Base-by-base conservation (phyloP, 768 basidiomycete species). In the Rhodotorula paludigena region DNA sequence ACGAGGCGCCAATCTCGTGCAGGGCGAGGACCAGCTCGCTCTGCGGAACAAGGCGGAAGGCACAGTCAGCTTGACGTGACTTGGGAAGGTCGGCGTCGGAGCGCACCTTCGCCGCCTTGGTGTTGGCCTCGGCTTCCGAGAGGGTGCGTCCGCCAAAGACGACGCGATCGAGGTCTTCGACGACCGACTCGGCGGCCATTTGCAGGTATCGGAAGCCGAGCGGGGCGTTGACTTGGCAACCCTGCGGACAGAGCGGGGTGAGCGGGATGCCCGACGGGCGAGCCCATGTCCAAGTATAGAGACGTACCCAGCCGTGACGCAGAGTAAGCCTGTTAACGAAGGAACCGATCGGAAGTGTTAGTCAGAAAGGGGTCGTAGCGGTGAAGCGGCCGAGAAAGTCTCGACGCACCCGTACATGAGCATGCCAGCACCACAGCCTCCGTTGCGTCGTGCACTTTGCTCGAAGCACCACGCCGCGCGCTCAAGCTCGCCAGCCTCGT, bases 1-100 rank as follows among this genome's bases (percentile, higher is more conserved):
- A 94, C 76, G 89, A 91, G 77, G 90, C 89, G 1, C 89, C 92
- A 8, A 93, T 89, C 79, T 93, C 92, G 75, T 92, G 90, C 53
- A 93, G 88, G 1, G 92, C 90, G 30, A 93, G 81, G 28, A 92
- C 86, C 21, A 94, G 83, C 77, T 93, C 91, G 32, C 82, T 84
- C 85, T 90, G 58, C 21, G 52, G 28, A 2, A 23, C 2, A 11
- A 9, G 16, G 61, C 54, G 14, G 14, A 28, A 55, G 23, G 28
- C 33, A 28, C 15, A 33, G 18, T 33, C 4, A 10, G 23, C 51
- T 4, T 14, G 7, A 33, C 18, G 47, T 36, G 42, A 53, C 30
- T 35, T 30, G n/a, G 44, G 56, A 6, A 23, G 23, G 16, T 33
- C 15, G 5, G 33, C 7, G 23, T 35, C 2, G 30, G 5, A 56